Conservation (phyloP, 176 grass and related monocot genomes). For the Avena atlantica region DNA sequence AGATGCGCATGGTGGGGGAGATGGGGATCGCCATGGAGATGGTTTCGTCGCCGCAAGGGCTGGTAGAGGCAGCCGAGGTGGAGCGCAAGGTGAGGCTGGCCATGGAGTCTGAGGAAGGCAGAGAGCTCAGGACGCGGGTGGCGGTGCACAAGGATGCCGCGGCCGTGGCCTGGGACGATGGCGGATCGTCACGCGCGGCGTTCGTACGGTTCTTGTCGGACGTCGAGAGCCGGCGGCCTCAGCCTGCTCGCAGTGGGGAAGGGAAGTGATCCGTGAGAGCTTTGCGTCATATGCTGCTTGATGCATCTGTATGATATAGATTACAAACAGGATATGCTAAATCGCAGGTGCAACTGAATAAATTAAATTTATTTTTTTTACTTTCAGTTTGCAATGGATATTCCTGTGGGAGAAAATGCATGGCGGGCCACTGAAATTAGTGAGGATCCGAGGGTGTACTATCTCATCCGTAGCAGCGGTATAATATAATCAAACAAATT, state of each 20-base stretch:
- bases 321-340: too few relatives aligned
- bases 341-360: too few relatives aligned
- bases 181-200: background rate
- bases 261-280: background rate
- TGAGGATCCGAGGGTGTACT: too few relatives aligned
- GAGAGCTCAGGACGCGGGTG: background rate
- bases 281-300: background rate
- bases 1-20: constrained; percentile 51
- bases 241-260: background rate
- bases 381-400: too few relatives aligned
- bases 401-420: too few relatives aligned
- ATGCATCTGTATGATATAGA: too few relatives aligned
- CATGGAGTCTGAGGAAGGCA: constrained; percentile 16
- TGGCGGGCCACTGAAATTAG: too few relatives aligned
- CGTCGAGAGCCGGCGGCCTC: background rate
- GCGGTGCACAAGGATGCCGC: background rate
- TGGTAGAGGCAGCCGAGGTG: constrained; percentile 27
- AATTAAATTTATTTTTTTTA: too few relatives aligned
- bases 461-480: too few relatives aligned
- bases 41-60: background rate
- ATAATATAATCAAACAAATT: too few relatives aligned
- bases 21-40: constrained; percentile 39
- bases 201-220: background rate
- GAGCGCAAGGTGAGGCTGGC: constrained; percentile 38
- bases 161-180: background rate